These are phyloP conservation scores for Biscutella auriculata DNA, from an alignment of 441 rosid genomes.

Conservation along the genomic window DNA sequence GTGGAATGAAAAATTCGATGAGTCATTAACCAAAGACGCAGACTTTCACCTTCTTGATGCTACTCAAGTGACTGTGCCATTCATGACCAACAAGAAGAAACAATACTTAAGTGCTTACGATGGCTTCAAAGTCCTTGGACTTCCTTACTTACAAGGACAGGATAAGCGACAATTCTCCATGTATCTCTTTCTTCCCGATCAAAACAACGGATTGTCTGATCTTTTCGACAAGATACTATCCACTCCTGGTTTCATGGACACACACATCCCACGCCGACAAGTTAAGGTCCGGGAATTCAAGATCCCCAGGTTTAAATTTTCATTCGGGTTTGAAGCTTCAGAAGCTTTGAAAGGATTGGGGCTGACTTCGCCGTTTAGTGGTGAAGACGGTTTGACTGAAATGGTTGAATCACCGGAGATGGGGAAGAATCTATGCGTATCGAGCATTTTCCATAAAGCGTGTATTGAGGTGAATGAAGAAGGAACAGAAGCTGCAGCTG, in stretches of 20 bases:
- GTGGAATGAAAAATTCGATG: slow-evolving; percentile 62
- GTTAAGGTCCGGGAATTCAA: slow-evolving; percentile 44
- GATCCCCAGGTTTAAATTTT: slow-evolving; percentile 58
- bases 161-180: slow-evolving; percentile 57
- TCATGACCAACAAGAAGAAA: slow-evolving; percentile 66
- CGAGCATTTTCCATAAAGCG: slow-evolving; percentile 56
- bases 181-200: slow-evolving; percentile 65
- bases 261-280: slow-evolving; percentile 32
- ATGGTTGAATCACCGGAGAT: slow-evolving; percentile 49
- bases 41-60: slow-evolving; percentile 62
- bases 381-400: slow-evolving; percentile 50
- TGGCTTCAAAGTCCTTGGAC: slow-evolving; percentile 62
- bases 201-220: slow-evolving; percentile 45
- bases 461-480: slow-evolving; percentile 81
- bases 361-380: slow-evolving; percentile 38
- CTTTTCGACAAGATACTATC: slow-evolving; percentile 39
- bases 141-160: slow-evolving; percentile 61
- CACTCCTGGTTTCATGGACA: slow-evolving; percentile 41
- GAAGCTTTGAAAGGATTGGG: slow-evolving; percentile 49
- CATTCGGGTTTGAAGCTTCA: slow-evolving; percentile 60
- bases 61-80: slow-evolving; percentile 37
- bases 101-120: slow-evolving; percentile 35
- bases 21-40: slow-evolving; percentile 37
- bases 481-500: slow-evolving; percentile 76
- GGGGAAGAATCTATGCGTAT: slow-evolving; percentile 33